Percentiles rank a stretch among this genome's conserved stretches.
Evolutionary conservation across 495 filamentous ascomycete genomes (phyloP).

Genomic region (Apodospora peruviana): DNA sequence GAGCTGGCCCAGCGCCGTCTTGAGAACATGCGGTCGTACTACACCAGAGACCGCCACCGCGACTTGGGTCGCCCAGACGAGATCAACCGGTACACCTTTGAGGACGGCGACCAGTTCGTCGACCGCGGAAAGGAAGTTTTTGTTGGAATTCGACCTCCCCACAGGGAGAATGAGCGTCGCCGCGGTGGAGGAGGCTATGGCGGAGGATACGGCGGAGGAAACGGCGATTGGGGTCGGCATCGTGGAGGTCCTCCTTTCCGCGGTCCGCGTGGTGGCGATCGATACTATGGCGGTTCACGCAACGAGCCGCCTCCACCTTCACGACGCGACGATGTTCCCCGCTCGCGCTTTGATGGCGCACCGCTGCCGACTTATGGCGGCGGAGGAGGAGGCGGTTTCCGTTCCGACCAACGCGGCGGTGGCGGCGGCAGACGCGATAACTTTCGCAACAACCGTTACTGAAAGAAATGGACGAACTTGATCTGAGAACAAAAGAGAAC

Average conservation of each 20-base stretch:
- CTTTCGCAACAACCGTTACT: not conserved
- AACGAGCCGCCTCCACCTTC: no score
- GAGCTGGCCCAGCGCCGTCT: conserved; percentile 59
- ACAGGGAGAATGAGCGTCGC: conserved; percentile 31
- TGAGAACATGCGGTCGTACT: conserved; percentile 52
- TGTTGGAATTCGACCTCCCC: conserved; percentile 47
- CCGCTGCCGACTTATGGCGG: conserved; percentile 21
- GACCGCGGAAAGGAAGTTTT: conserved; percentile 71
- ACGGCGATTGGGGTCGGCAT: conserved; percentile 3
- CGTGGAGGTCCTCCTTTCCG: not conserved
- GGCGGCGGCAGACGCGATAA: conserved; percentile 11
- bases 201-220: not conserved
- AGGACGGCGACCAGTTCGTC: conserved; percentile 63
- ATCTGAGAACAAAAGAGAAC: no score
- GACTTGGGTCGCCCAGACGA: conserved; percentile 56
- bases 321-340: conserved; percentile 14
- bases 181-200: conserved; percentile 8
- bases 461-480: no score
- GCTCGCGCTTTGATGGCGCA: conserved; percentile 24
- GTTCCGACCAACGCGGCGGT: conserved; percentile 9
- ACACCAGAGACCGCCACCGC: conserved; percentile 40
- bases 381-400: not conserved
- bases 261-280: not conserved
- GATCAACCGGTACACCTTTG: conserved; percentile 68
- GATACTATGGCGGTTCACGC: not conserved